A percentile compares a stretch with the other conserved stretches of the same genome.
phyloP scores from a whole-genome alignment of 179 eudicot genomes.

The Vitellaria paradoxa region DNA sequence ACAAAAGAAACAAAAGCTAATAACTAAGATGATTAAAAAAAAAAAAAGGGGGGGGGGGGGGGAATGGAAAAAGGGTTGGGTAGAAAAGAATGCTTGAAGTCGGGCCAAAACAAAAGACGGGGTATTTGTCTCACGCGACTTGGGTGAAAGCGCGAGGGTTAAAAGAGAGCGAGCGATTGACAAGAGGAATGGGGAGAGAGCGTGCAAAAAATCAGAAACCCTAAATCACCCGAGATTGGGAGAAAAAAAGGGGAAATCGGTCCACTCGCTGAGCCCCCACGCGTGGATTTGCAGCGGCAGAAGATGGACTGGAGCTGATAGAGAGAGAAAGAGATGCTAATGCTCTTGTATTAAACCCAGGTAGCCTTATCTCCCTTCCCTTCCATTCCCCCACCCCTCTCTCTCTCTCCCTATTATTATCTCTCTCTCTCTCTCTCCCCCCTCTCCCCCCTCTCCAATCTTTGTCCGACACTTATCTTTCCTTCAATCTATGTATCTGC shows the following conservation, averaged over 20 bases:
- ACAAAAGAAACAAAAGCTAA: too few species aligned
- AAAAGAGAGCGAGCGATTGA: neutral
- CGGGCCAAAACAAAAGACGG: neutral
- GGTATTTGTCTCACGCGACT: neutral
- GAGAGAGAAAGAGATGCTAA: neutral
- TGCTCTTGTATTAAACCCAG: constrained; percentile 4
- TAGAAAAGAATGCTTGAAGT: too few species aligned
- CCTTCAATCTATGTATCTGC: too few species aligned
- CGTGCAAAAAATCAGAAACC: neutral
- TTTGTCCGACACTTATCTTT: neutral
- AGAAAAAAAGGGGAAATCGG: neutral
- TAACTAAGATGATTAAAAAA: too few species aligned
- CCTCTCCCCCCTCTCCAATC: neutral
- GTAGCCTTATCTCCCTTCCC: neutral
- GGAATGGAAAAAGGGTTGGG: too few species aligned
- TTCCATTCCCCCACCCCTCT: neutral
- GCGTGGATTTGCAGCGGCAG: constrained; percentile 27
- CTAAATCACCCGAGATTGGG: constrained; percentile 1
- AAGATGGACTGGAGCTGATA: neutral
- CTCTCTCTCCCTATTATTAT: neutral
- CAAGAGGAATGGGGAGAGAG: neutral
- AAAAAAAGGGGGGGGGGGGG: too few species aligned
- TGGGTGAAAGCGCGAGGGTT: constrained; percentile 7
- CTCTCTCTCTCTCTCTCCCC: neutral
- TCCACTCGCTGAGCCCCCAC: constrained; percentile 24